Conservation (phyloP, 225 moss, liverwort and hornwort species). For the Pleurozium schreberi region DNA sequence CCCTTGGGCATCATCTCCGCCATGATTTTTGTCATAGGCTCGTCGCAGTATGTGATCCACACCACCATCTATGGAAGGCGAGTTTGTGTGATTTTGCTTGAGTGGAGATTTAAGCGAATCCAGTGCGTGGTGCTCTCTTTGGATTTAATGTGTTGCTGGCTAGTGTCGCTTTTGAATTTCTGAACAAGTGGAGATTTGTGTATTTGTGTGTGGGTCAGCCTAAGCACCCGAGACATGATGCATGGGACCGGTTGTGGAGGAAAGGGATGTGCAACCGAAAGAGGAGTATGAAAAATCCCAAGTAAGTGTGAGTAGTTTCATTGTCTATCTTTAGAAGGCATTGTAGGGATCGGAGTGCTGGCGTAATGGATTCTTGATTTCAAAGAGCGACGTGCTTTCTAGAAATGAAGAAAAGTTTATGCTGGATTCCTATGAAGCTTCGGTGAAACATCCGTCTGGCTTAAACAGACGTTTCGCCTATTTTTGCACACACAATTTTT, state of each 20-base stretch:
- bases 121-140: not conserved
- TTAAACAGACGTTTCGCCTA: too few relatives aligned
- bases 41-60: slow-evolving; percentile 50
- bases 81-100: not conserved
- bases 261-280: slow-evolving; percentile 63
- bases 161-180: not conserved
- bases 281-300: slow-evolving; percentile 31
- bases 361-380: not conserved
- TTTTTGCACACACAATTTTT: too few relatives aligned
- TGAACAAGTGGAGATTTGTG: not conserved
- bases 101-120: not conserved
- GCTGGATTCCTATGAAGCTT: too few relatives aligned
- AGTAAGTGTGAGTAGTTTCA: not conserved
- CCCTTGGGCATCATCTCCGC: slow-evolving; percentile 72
- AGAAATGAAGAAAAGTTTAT: too few relatives aligned
- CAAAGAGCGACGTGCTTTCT: too few relatives aligned
- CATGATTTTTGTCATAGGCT: slow-evolving; percentile 65
- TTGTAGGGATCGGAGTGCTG: not conserved
- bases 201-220: slow-evolving; percentile 41
- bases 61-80: slow-evolving; percentile 67
- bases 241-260: slow-evolving; percentile 81
- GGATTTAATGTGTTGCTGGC: not conserved
- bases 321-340: not conserved
- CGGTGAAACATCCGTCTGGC: too few relatives aligned
- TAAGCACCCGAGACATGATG: slow-evolving; percentile 78